Evolutionary conservation across 1,284 basidiomycete species (phyloP).

Genomic region (Cutaneotrichosporon sp.): DNA sequence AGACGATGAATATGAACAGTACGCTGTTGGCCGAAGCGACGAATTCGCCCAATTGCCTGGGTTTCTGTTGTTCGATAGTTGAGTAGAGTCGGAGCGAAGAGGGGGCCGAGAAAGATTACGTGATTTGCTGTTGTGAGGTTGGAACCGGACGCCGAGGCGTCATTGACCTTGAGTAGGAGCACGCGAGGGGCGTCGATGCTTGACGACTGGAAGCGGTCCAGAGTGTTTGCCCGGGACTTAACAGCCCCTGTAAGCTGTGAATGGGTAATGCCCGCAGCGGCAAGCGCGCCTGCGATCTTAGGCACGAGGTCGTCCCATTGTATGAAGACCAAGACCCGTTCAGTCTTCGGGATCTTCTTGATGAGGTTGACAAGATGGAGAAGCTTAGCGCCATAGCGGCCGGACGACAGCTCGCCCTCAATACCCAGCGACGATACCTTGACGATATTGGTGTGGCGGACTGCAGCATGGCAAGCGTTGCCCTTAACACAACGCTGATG

Average conservation of each 20-base stretch:
- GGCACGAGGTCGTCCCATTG: conserved; percentile 89
- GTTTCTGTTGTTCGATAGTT: conserved; percentile 82
- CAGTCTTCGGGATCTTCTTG: conserved; percentile 68
- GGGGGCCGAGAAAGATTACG: conserved; percentile 87
- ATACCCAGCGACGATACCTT: conserved; percentile 74
- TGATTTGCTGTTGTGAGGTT: conserved; percentile 92
- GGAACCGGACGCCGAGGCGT: conserved; percentile 86
- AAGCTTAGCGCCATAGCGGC: conserved; percentile 81
- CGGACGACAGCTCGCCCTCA: conserved; percentile 70
- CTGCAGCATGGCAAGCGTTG: conserved; percentile 62
- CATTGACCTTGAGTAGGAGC: conserved; percentile 82
- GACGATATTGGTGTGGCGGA: conserved; percentile 74
- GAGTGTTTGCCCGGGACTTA: conserved; percentile 66
- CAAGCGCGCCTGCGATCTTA: conserved; percentile 79
- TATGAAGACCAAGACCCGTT: conserved; percentile 84
- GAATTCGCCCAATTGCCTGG: conserved; percentile 82
- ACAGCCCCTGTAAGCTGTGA: conserved; percentile 78
- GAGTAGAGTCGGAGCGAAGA: conserved; percentile 70
- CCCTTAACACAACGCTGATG: conserved; percentile 76
- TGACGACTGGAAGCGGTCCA: conserved; percentile 76
- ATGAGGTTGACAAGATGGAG: conserved; percentile 78
- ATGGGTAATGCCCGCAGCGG: conserved; percentile 65
- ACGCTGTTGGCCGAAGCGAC: conserved; percentile 77
- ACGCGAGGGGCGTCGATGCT: conserved; percentile 59
- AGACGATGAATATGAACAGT: conserved; percentile 76